Conservation (phyloP, 345 rosid genomes). For the Sisymbrium altissimum region DNA sequence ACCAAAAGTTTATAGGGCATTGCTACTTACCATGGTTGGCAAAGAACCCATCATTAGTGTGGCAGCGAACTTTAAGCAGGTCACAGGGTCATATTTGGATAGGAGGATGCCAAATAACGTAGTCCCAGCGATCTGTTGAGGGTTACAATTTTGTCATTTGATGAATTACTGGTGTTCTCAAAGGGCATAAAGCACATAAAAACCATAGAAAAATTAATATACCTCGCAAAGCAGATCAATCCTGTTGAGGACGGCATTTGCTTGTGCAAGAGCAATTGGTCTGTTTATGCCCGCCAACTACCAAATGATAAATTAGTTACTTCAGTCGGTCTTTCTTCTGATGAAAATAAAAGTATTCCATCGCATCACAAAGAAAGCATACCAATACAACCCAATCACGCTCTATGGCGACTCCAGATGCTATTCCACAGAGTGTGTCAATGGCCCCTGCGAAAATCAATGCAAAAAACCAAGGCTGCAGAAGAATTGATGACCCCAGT, state of each 20-base stretch:
- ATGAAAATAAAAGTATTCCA: conserved; percentile 2
- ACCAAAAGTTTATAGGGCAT: conserved; percentile 1
- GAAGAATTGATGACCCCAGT: conserved; percentile 58
- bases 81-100: conserved; percentile 71
- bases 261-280: conserved; percentile 89
- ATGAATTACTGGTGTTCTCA: background rate
- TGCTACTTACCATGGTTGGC: conserved; percentile 70
- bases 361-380: conserved; percentile 22
- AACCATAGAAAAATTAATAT: background rate
- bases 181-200: background rate
- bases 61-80: conserved; percentile 82
- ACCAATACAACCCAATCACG: conserved; percentile 99
- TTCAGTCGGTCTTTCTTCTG: background rate
- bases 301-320: conserved; percentile 12
- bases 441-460: conserved; percentile 73
- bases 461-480: conserved; percentile 76
- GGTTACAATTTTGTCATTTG: background rate
- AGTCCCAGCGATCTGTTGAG: conserved; percentile 78
- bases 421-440: conserved; percentile 81
- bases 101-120: conserved; percentile 79
- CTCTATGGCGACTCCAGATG: conserved; percentile 85
- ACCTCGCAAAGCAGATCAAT: conserved; percentile 96
- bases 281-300: conserved; percentile 91
- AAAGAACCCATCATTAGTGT: conserved; percentile 63
- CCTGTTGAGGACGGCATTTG: conserved; percentile 87